Base-by-base conservation (phyloP, 305 asterid species). In the Lippia alba region DNA sequence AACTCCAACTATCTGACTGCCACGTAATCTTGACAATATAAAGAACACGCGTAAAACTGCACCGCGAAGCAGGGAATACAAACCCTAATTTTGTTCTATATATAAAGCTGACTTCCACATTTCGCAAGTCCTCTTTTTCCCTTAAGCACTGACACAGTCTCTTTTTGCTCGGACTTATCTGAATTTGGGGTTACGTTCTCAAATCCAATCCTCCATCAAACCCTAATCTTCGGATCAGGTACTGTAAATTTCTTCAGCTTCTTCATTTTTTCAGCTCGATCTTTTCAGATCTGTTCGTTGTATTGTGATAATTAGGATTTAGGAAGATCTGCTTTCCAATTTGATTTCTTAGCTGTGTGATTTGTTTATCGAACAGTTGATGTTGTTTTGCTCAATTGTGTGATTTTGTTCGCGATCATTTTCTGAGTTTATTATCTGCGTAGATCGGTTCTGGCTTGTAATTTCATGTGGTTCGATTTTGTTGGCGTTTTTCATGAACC, bases 81-180 rank as follows among this genome's bases (percentile, higher is more conserved):
- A 33, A 15, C 49, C 59, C 70, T 24, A 3, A 8, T 10, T 10
- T 24, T 0, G 0, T 32, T 51, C 17, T 46, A 36, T 15, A 36
- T 15, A 36, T 34, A 40, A 44, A 0, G 14, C 49, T 10, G 49
- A 44, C 14, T 44, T 3, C 41, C 41, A 8, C 41, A 8, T 5
- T 36, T 36, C 9, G 1, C 0, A 36, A 36, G 41, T 36, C 41
- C 9, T 8, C 9, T 36, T 3, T 15, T 8, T 17, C 39, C 5
- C 14, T 14, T 24, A 5, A 15, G 36, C 54, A 5, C 40, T 11
- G 63, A 9, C 41, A 36, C 12, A 44, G 32, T 6, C 5, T 36
- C 19, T 51, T 12, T 12, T 56, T 16, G 79, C 78, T 78, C 72
- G 66, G 86, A 71, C 85, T 82, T 77, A 75, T 84, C 85, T 81